Base-by-base conservation (phyloP, 169 alveolate species). In the Plasmodium knowlesi region DNA sequence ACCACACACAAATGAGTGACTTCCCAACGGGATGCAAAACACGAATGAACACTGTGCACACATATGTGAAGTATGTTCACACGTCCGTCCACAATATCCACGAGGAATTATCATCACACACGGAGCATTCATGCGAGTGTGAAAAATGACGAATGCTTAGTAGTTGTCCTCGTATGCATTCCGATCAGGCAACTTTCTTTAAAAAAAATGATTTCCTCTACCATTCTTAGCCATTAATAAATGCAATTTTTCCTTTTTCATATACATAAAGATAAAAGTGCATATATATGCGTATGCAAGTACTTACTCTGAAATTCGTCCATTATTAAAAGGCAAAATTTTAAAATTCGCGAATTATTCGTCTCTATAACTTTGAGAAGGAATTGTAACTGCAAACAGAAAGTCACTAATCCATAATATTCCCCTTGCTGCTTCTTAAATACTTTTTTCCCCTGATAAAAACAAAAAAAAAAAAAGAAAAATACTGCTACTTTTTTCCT, bases 301-400 rank as follows among this genome's bases (percentile, higher is more conserved):
- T 67, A 9, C 61, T 53, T 86, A 86, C 93, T 86, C 81, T 86
- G 93, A 86, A 86, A 86, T 70, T 86, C 93, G 61, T 86, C 93
- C 93, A 86, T 86, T 76, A 86, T 86, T 50, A 32, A 14, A 10
- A 28, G 70, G 83, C 22, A 39, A 39, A 71, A 84, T 71, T 71
- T 41, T n/a, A 43, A 41, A 84, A 84, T 41, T 70, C 41, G 61
- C 43, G 79, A 86, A 76, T 74, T 53, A 74, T 39, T 74, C 37
- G 71, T 86, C 28, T 74, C 81, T 74, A 53, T 53, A 76, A 74
- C 32, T 74, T 86, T 74, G 32, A 86, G 57, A 50, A 32, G 46
- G 53, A 78, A 86, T 22, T n/a, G 30, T 22, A 46, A 57, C 41
- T 50, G 80, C 81, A 54, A 32, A 30, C 16, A 46, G 32, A 73